Conservation (phyloP, 78 protist genomes). For the Trichosphaerium sp. region DNA sequence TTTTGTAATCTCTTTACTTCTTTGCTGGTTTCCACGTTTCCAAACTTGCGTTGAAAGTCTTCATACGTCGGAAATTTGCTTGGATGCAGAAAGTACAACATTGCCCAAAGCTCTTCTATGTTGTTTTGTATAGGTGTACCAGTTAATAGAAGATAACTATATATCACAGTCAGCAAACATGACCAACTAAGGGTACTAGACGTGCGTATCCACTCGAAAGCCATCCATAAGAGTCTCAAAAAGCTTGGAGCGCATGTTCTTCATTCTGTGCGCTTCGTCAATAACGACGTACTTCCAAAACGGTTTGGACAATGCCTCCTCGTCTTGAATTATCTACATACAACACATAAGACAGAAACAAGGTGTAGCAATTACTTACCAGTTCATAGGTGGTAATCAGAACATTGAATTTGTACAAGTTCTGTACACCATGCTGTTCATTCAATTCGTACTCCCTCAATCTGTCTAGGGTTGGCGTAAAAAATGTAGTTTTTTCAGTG, state of each 20-base stretch:
- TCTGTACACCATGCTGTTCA: neutral
- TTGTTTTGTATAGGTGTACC: slow-evolving; percentile 93
- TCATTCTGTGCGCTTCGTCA: slow-evolving; percentile 85
- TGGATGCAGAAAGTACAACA: slow-evolving; percentile 72
- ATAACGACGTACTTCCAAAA: slow-evolving; percentile 69
- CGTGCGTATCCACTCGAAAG: neutral
- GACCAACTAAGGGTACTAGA: slow-evolving; percentile 26
- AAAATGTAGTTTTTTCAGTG: no score
- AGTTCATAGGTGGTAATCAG: slow-evolving; percentile 80
- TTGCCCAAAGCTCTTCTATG: slow-evolving; percentile 81
- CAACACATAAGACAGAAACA: no score
- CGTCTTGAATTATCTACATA: no score
- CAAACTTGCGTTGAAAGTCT: slow-evolving; percentile 5
- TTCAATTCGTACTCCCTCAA: slow-evolving; percentile 48
- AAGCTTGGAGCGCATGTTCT: slow-evolving; percentile 59
- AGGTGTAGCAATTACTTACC: no score
- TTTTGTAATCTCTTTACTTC: slow-evolving; percentile 51
- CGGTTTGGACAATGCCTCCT: neutral
- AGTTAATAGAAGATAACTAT: slow-evolving; percentile 58
- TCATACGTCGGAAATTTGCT: slow-evolving; percentile 9
- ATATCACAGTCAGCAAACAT: slow-evolving; percentile 20
- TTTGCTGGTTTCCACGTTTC: slow-evolving; percentile 25
- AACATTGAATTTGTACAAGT: slow-evolving; percentile 49
- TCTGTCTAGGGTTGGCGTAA: slow-evolving; percentile 13
- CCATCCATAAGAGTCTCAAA: slow-evolving; percentile 24